A percentile compares a stretch with the other conserved stretches of the same genome.
Evolutionary conservation across 2,329 filamentous ascomycete species (phyloP).

Genomic region (Tricladium varicosporioides): DNA sequence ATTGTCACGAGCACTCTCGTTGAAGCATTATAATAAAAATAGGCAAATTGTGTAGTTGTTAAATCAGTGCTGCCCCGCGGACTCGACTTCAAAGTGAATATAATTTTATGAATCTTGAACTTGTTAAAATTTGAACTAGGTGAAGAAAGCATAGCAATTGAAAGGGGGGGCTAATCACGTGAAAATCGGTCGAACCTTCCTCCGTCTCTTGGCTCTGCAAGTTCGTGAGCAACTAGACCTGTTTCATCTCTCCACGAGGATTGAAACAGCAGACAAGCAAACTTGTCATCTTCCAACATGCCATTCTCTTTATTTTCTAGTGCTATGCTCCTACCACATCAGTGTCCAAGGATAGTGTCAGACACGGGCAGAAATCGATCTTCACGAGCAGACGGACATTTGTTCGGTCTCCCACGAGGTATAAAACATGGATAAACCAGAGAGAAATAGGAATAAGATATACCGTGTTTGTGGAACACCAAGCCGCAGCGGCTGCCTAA

Average conservation of each 20-base stretch:
- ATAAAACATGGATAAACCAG: too few relatives aligned
- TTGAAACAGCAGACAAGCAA: too few relatives aligned
- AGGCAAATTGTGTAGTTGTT: too few relatives aligned
- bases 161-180: background rate
- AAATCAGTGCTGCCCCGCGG: too few relatives aligned
- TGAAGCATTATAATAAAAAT: too few relatives aligned
- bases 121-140: too few relatives aligned
- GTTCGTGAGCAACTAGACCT: background rate
- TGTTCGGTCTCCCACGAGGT: too few relatives aligned
- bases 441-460: background rate
- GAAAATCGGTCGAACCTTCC: background rate
- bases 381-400: too few relatives aligned
- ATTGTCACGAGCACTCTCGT: too few relatives aligned
- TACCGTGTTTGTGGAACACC: conserved; percentile 1
- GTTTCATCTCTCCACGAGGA: background rate
- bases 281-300: background rate
- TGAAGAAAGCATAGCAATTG: too few relatives aligned
- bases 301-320: background rate
- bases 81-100: too few relatives aligned
- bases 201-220: background rate
- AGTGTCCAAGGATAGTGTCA: background rate
- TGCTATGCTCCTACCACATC: background rate
- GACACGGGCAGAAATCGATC: background rate
- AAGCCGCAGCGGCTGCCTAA: background rate
- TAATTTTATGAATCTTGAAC: too few relatives aligned